These are phyloP conservation scores for Bolboschoenoplectus hybrid DNA, from an alignment of 202 grass and related monocot species.

Conservation along the genomic window DNA sequence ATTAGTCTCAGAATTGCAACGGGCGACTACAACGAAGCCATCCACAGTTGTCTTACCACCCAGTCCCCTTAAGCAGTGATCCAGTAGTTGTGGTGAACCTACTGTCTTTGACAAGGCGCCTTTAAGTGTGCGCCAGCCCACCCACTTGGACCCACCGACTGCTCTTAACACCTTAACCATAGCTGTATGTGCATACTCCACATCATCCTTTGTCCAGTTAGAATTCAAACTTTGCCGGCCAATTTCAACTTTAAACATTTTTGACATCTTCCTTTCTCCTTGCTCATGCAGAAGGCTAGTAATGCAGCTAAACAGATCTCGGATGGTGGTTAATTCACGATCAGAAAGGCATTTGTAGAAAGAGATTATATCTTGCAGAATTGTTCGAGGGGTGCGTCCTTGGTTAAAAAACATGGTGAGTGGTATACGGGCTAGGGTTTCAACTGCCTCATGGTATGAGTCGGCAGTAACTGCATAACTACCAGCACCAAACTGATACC, in stretches of 20 bases:
- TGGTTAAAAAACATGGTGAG: conserved; percentile 63
- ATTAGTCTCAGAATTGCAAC: conserved; percentile 70
- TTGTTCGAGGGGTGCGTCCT: conserved; percentile 45
- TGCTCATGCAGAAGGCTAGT: conserved; percentile 56
- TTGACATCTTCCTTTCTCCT: conserved; percentile 34
- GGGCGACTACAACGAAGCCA: conserved; percentile 58
- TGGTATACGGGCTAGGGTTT: conserved; percentile 58
- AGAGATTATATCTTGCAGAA: conserved; percentile 68
- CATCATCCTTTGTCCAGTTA: conserved; percentile 53
- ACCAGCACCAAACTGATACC: conserved; percentile 87
- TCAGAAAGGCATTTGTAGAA: conserved; percentile 73
- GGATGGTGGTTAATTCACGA: conserved; percentile 50
- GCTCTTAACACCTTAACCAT: conserved; percentile 79
- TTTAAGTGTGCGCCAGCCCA: conserved; percentile 75
- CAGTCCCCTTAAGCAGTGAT: conserved; percentile 65
- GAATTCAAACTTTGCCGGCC: conserved; percentile 30
- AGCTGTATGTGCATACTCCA: conserved; percentile 50
- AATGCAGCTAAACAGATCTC: conserved; percentile 75
- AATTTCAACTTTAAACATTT: conserved; percentile 23
- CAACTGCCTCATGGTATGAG: conserved; percentile 67
- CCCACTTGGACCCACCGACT: conserved; percentile 59
- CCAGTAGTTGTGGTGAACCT: conserved; percentile 59
- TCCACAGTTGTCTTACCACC: conserved; percentile 64
- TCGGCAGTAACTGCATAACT: conserved; percentile 76
- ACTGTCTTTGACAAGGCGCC: conserved; percentile 70